phyloP scores from a whole-genome alignment of 2,329 filamentous ascomycete species.

The Hypoxylon sp. region DNA sequence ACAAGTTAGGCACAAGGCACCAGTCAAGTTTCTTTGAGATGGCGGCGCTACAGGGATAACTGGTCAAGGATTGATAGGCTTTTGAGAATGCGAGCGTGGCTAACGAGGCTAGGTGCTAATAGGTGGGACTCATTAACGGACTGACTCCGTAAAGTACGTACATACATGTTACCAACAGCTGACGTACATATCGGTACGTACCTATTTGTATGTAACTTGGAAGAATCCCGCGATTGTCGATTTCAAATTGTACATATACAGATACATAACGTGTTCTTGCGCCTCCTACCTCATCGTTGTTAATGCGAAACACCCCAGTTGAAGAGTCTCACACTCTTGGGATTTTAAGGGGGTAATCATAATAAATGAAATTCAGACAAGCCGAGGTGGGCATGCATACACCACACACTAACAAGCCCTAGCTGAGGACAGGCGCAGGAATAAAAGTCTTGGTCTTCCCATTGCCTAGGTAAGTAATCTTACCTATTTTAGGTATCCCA shows the following conservation, averaged over 20 bases:
- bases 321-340: not conserved
- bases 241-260: not conserved
- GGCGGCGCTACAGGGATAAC: conserved; percentile 26
- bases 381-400: not conserved
- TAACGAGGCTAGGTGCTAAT: conserved; percentile 25
- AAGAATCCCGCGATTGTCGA: not conserved
- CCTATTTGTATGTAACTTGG: not conserved
- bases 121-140: conserved; percentile 16
- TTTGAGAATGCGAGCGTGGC: conserved; percentile 27
- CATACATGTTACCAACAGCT: not conserved
- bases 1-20: conserved; percentile 22
- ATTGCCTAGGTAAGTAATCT: conserved; percentile 4
- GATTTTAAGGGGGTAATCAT: not conserved
- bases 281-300: conserved; percentile 34
- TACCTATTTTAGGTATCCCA: conserved; percentile 17
- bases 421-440: conserved; percentile 12
- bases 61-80: conserved; percentile 13
- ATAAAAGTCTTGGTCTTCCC: conserved; percentile 6
- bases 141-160: conserved; percentile 20
- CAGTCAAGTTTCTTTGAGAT: conserved; percentile 29
- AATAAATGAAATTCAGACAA: not conserved
- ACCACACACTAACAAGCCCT: not conserved
- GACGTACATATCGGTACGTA: not conserved
- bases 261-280: conserved; percentile 7
- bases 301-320: conserved; percentile 24